Conservation (phyloP, 2,329 filamentous ascomycete genomes). For the Dryadomyces quercivorus region DNA sequence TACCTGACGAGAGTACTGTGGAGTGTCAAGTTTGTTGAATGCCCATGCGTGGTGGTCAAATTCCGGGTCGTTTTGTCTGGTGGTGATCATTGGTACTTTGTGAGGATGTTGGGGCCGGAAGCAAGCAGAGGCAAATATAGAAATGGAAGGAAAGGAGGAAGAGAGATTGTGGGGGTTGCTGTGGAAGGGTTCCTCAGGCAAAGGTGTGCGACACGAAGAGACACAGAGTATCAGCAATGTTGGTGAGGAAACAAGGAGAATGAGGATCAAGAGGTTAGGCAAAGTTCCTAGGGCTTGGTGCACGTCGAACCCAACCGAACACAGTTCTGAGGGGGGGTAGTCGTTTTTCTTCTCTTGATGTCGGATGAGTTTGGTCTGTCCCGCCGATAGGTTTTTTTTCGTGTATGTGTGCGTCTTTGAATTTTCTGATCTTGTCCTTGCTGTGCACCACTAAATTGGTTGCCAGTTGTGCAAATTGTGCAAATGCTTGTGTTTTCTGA, state of each 20-base stretch:
- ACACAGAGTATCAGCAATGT: not conserved
- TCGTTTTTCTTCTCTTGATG: not conserved
- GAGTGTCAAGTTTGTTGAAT: slow-evolving; percentile 36
- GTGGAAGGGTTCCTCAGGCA: not conserved
- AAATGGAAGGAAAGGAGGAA: not conserved
- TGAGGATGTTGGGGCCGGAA: not conserved
- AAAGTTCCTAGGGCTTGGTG: not conserved
- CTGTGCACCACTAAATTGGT: not conserved
- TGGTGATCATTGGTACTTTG: slow-evolving; percentile 38
- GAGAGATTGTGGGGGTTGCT: not conserved
- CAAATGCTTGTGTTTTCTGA: not conserved
- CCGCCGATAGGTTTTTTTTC: not conserved
- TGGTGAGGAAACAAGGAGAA: not conserved
- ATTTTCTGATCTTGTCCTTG: not conserved
- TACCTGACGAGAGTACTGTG: slow-evolving; percentile 27
- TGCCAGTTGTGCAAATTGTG: not conserved
- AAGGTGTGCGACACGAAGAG: not conserved
- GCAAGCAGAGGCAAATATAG: no score
- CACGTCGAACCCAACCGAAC: not conserved
- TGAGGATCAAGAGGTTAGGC: not conserved
- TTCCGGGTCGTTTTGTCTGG: slow-evolving; percentile 40
- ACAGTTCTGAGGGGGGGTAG: not conserved
- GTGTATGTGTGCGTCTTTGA: not conserved
- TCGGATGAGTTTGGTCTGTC: not conserved
- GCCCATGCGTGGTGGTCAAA: slow-evolving; percentile 38